These are phyloP conservation scores for Lentinula edodes DNA, from an alignment of 768 basidiomycete genomes.

Conservation along the genomic window DNA sequence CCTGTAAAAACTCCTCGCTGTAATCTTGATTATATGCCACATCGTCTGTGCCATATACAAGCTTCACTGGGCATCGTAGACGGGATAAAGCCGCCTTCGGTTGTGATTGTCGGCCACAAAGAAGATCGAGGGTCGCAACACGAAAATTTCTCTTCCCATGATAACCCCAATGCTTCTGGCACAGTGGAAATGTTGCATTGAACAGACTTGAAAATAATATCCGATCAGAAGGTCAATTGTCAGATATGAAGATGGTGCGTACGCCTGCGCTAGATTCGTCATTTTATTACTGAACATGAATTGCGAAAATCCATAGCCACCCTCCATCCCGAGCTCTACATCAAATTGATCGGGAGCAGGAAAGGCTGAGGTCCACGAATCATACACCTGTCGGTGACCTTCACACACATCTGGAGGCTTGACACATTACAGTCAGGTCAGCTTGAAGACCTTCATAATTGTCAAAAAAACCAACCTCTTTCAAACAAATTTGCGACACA, in stretches of 20 bases:
- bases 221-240: not conserved
- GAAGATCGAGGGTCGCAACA: constrained; percentile 14
- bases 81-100: constrained; percentile 12
- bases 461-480: not conserved
- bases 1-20: constrained; percentile 11
- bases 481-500: constrained; percentile 1
- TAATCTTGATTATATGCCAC: constrained; percentile 16
- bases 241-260: not conserved
- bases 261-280: constrained; percentile 2
- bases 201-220: not conserved
- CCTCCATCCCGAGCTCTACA: not conserved
- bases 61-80: constrained; percentile 16
- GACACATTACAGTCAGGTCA: not conserved
- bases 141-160: constrained; percentile 2
- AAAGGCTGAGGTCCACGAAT: not conserved
- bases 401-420: constrained; percentile 6
- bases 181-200: not conserved
- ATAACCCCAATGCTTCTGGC: constrained; percentile 13
- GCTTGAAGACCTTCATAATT: not conserved
- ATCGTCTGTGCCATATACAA: constrained; percentile 19
- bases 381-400: constrained; percentile 1
- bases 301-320: not conserved
- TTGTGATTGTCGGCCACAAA: constrained; percentile 9
- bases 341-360: not conserved
- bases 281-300: constrained; percentile 5